Base-by-base conservation (phyloP, 2,329 filamentous ascomycete genomes). In the Ceratocystis smalleyi region DNA sequence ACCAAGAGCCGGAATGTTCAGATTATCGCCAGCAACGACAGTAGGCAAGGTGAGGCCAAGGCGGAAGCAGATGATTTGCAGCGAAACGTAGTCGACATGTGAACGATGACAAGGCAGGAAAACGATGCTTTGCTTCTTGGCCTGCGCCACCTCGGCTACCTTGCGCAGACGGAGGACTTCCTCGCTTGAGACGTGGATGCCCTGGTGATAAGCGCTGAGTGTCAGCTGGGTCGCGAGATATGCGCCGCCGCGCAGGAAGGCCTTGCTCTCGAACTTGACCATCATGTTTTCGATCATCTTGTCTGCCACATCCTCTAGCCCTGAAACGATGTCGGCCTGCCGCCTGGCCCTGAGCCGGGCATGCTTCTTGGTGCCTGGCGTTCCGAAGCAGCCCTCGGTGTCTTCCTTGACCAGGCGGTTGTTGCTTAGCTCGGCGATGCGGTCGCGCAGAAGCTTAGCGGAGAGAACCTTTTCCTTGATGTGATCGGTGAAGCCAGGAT, bases 221-320 rank as follows among this genome's bases (percentile, higher is more conserved):
- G 97, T 78, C 59, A 97, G 79, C 75, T 97, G 92, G 1, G 91
- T 95, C 59, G 79, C 80, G 47, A 96, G 72, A 73, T 96, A 99
- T 73, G 97, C 97, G 59, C 94, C 92, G 27, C 89, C 84, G 60
- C 94, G 80, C 69, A 99, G 96, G 71, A 97, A 97, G 1, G 83
- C 78, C 72, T 91, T 95, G 78, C 87, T 95, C 75, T 99, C 94
- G 81, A 97, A 92, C 76, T 99, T 99, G 81, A 92, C 97, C 67
- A 99, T 96, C 94, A 99, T 97, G 68, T 87, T 84, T 71, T 96
- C 90, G 27, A 91, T 89, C 81, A 94, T 86, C 68, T 87, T 85
- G 68, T 94, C 89, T 3, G 89, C 88, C 3, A 96, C 86, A 71
- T 96, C 85, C 64, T 84, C 80, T 57, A 99, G 77, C 65, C 86